Percentiles rank a stretch among this genome's conserved stretches.
Conservation (phyloP, 495 filamentous ascomycete genomes). For the Aspergillus sclerotioniger region DNA sequence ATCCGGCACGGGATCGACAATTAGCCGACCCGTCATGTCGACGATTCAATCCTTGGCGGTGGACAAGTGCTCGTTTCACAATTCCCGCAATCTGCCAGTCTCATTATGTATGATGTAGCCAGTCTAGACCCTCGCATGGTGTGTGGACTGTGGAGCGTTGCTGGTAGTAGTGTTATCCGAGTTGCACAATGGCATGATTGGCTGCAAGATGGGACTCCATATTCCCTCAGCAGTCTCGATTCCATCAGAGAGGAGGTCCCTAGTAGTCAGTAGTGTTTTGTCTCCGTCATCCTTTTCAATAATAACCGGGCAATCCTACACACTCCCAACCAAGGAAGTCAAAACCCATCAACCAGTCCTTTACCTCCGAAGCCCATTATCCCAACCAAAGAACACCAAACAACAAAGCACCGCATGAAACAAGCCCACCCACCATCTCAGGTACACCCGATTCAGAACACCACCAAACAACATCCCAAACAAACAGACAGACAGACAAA, state of each 20-base stretch:
- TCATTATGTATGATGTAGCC: background rate
- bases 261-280: too few relatives aligned
- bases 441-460: too few relatives aligned
- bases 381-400: too few relatives aligned
- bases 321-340: too few relatives aligned
- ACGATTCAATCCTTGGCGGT: background rate
- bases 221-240: background rate
- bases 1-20: constrained; percentile 38
- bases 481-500: too few relatives aligned
- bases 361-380: too few relatives aligned
- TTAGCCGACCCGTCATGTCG: constrained; percentile 5
- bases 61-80: background rate
- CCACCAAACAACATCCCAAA: too few relatives aligned
- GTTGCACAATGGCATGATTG: background rate
- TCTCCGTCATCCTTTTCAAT: too few relatives aligned
- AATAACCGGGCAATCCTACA: too few relatives aligned
- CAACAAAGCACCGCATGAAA: too few relatives aligned
- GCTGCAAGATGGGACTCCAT: background rate
- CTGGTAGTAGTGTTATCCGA: background rate
- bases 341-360: too few relatives aligned
- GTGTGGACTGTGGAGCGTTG: constrained; percentile 1
- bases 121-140: background rate
- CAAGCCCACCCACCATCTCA: too few relatives aligned
- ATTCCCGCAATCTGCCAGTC: background rate
- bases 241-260: background rate